Evolutionary conservation across 192 early-diverging fungal species (phyloP), one percentile per base, ranked within the genome.

Genomic region (Lunasporangiospora selenospora): DNA sequence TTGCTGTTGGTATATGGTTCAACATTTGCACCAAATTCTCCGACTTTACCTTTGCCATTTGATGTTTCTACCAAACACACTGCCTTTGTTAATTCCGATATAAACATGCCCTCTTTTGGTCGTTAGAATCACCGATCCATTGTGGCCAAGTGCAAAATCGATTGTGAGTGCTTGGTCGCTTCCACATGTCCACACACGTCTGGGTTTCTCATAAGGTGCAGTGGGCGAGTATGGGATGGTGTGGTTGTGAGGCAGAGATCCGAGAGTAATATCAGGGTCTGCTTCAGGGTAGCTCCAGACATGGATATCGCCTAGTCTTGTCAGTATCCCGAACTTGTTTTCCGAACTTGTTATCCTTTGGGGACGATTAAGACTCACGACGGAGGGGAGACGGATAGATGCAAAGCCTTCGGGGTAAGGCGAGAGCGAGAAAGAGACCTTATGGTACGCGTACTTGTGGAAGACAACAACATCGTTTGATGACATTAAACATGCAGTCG

Each of bases 121-220:
- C n/a, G 70, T 66, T n/a, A 92, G 60, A 43, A 92, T 71, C 0
- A 92, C 65, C 6, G 81, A 81, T 0, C 84, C 85, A 58, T 92
- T 82, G 40, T 91, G 86, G 4, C 90, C 90, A 29, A 93, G 75
- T 8, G 84, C 83, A 34, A 87, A 81, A 65, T 91, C 86, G 1
- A 52, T 58, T 21, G 83, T 82, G 9, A 59, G 67, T 23, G 87
- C 62, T 43, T 80, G 73, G 2, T 77, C 65, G 19, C 78, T 81
- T 11, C 79, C 63, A 21, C 62, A 67, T 16, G 77, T 63, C 89
- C 89, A 91, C 3, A 91, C 78, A n/a, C 81, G 77, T 24, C 75
- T 59, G 2, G 89, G 88, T 30, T 60, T 62, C 15, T 66, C 53
- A 27, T 37, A 34, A 1, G 2, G 5, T 2, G 45, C 4, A 11